Percentiles rank a stretch among this genome's conserved stretches.
Conservation (phyloP, 139 green algal species). For the Chlamydomonas asymmetrica region DNA sequence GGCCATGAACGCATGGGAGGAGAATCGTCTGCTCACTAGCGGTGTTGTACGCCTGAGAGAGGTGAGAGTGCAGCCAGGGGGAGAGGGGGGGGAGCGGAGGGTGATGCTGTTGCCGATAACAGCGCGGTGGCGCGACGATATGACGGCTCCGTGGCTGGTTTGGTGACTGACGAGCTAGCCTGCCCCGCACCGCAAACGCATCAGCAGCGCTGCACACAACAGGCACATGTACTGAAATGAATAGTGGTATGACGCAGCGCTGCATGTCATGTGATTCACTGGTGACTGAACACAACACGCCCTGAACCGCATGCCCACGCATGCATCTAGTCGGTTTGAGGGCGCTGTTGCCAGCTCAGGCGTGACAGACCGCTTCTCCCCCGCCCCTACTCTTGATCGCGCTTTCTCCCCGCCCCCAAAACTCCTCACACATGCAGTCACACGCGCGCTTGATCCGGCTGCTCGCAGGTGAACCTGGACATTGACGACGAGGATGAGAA, state of each 20-base stretch:
- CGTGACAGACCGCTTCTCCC: background rate
- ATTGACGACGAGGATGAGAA: slow-evolving; percentile 84
- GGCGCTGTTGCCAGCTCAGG: background rate
- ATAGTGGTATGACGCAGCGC: too few species aligned
- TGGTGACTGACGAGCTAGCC: too few species aligned
- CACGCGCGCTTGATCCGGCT: too few species aligned
- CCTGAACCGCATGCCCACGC: too few species aligned
- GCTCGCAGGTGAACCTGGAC: slow-evolving; percentile 78
- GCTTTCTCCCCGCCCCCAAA: too few species aligned
- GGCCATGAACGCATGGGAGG: slow-evolving; percentile 92
- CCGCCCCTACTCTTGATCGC: background rate
- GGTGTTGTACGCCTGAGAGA: slow-evolving; percentile 82
- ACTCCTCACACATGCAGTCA: too few species aligned
- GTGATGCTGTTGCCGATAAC: slow-evolving; percentile 1
- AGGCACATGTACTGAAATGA: too few species aligned
- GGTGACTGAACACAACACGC: too few species aligned
- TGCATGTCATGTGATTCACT: too few species aligned
- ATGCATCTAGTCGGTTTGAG: background rate
- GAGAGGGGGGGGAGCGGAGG: background rate
- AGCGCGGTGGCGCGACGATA: background rate
- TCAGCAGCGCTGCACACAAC: too few species aligned
- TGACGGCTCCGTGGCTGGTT: too few species aligned
- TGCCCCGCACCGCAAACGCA: background rate
- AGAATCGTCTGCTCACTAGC: slow-evolving; percentile 88
- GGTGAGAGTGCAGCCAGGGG: slow-evolving; percentile 33